Base-by-base conservation (phyloP, 495 filamentous ascomycete genomes). In the Filosporella fistucella region DNA sequence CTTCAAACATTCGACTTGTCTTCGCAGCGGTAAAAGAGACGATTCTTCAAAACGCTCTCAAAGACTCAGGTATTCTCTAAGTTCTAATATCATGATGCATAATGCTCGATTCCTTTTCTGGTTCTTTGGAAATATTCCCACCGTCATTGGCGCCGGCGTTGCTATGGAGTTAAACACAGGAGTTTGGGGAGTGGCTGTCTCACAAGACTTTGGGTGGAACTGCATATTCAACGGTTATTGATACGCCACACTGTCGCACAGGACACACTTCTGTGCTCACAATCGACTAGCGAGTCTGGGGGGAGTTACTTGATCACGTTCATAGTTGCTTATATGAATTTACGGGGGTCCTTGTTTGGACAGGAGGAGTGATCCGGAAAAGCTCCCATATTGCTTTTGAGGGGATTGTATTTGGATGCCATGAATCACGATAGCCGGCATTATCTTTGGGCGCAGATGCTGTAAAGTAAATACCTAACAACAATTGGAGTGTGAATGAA, bases 1-100 rank as follows among this genome's bases (percentile, higher is more conserved):
- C 93, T 0, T 95, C 89, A 33, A 98, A 98, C 64, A 96, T 98
- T 62, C 88, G 93, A 30, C 74, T 98, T 14, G 93, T 98, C 26
- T 98, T 98, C 65, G 93, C 93, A 25, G 93, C 93, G 3, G 93
- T 98, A 30, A 98, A 98, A 67, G 93, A 98, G 68, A 98, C 93
- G 24, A 97, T 98, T 53, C 75, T 98, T 36, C 94, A 97, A 67
- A 98, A 97, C 64, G 93, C 93, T 18, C 73, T 98, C 61, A 96
- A 93, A 71, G 93, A 98, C 64, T 96, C 93, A 4, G 93, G 93
- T 54, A 97, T 98, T 65, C 77, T 97, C 62, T 96, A 71, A 85
- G 41, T 20, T 35, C 20, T 49, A 30, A 44, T 14, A 29, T 25
- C 38, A 46, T 39, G 26, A 52, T 47, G 30, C 49, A 54, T 59